These are phyloP conservation scores for Solanum rostratum DNA, from an alignment of 257 asterid species.

Conservation along the genomic window DNA sequence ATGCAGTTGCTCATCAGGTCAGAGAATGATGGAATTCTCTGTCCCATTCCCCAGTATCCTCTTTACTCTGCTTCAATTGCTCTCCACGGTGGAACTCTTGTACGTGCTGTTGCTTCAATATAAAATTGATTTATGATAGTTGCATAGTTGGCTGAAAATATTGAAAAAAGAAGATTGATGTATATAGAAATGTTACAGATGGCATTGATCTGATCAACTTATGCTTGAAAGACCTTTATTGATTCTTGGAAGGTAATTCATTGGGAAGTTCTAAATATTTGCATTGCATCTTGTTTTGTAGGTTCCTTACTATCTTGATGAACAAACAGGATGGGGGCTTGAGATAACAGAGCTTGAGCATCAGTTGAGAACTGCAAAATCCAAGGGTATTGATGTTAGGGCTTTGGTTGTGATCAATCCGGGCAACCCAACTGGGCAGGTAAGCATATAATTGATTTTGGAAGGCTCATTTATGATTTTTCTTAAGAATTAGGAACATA, in stretches of 20 bases:
- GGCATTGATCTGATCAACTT: not conserved
- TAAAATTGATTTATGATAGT: not conserved
- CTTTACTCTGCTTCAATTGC: conserved; percentile 78
- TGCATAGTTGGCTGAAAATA: not conserved
- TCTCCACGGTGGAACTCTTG: conserved; percentile 96
- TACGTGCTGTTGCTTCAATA: conserved; percentile 18
- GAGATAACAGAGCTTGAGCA: conserved; percentile 70
- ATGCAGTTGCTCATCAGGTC: conserved; percentile 85
- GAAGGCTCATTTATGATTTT: not conserved
- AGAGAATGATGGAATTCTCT: conserved; percentile 78
- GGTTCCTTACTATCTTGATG: conserved; percentile 98
- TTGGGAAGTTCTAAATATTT: conserved; percentile 4
- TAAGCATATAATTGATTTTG: not conserved
- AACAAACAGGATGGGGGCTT: conserved; percentile 94
- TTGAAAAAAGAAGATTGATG: not conserved
- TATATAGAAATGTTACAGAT: not conserved
- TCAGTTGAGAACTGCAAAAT: conserved; percentile 71
- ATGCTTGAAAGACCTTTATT: not conserved
- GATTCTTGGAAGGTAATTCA: not conserved
- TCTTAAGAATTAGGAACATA: not conserved
- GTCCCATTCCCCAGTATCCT: conserved; percentile 99
- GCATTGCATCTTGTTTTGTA: conserved; percentile 11
- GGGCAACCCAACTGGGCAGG: conserved; percentile 99
- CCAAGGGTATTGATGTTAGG: conserved; percentile 64
- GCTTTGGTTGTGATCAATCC: conserved; percentile 98